These are phyloP conservation scores for Leccinum arenicola DNA, from an alignment of 768 basidiomycete species.

Conservation along the genomic window DNA sequence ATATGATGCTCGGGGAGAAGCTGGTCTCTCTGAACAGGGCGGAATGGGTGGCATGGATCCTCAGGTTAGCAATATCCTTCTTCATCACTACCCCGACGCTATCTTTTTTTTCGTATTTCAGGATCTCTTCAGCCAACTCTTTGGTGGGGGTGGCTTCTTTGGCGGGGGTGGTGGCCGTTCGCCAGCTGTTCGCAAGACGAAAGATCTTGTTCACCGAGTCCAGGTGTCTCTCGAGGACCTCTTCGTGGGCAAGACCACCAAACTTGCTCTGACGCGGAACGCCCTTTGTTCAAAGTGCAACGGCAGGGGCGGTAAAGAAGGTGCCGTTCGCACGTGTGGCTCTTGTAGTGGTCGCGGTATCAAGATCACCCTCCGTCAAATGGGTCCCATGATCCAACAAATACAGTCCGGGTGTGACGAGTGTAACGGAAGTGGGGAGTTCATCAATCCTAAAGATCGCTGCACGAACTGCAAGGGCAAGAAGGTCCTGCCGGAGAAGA, in stretches of 20 bases:
- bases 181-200: slow-evolving; percentile 85
- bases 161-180: slow-evolving; percentile 62
- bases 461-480: slow-evolving; percentile 94
- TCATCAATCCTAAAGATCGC: slow-evolving; percentile 90
- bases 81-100: background rate
- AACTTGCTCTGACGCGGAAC: slow-evolving; percentile 94
- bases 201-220: slow-evolving; percentile 97
- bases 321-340: slow-evolving; percentile 79
- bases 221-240: slow-evolving; percentile 96
- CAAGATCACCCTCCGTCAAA: slow-evolving; percentile 88
- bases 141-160: slow-evolving; percentile 82
- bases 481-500: slow-evolving; percentile 92
- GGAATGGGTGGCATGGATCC: slow-evolving; percentile 97
- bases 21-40: slow-evolving; percentile 81
- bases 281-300: slow-evolving; percentile 91
- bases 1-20: slow-evolving; percentile 92
- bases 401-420: slow-evolving; percentile 95
- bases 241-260: slow-evolving; percentile 98
- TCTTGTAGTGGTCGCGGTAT: slow-evolving; percentile 87
- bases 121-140: slow-evolving; percentile 97
- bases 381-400: slow-evolving; percentile 99
- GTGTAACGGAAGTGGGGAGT: slow-evolving; percentile 90
- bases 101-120: slow-evolving; percentile 26
- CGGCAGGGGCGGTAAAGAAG: slow-evolving; percentile 97
- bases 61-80: slow-evolving; percentile 52